These are phyloP conservation scores for Epipyxis sp. DNA, from an alignment of 108 stramenopile genomes.

Conservation along the genomic window DNA sequence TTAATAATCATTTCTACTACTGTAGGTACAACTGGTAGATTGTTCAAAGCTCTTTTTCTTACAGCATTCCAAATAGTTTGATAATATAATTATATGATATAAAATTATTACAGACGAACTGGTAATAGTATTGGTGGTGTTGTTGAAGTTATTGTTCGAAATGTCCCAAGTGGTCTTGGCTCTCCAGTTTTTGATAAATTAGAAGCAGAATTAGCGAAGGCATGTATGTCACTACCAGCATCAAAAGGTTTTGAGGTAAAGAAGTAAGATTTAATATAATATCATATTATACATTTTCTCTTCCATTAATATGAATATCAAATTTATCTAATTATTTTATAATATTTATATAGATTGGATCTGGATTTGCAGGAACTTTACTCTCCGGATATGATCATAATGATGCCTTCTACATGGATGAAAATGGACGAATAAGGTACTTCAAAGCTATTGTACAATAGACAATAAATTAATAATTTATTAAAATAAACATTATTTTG, in stretches of 20 bases:
- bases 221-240: slow-evolving; percentile 97
- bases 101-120: background rate
- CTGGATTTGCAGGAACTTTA: slow-evolving; percentile 89
- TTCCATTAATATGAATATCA: background rate
- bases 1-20: too few species aligned
- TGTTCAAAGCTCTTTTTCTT: too few species aligned
- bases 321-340: background rate
- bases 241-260: slow-evolving; percentile 93
- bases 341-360: slow-evolving; percentile 65
- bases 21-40: too few species aligned
- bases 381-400: slow-evolving; percentile 93
- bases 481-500: background rate
- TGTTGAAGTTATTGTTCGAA: slow-evolving; percentile 79
- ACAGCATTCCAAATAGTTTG: too few species aligned
- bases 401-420: slow-evolving; percentile 93
- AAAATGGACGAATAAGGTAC: slow-evolving; percentile 37
- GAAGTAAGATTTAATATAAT: background rate
- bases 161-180: slow-evolving; percentile 88
- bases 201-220: slow-evolving; percentile 97
- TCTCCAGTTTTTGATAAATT: slow-evolving; percentile 97
- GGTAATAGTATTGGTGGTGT: slow-evolving; percentile 80
- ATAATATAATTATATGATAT: background rate
- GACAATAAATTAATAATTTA: too few species aligned
- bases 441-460: too few species aligned
- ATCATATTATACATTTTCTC: background rate